A percentile compares a stretch with the other conserved stretches of the same genome.
Conservation (phyloP, 331 rosid genomes). For the Prunus yedoensis region DNA sequence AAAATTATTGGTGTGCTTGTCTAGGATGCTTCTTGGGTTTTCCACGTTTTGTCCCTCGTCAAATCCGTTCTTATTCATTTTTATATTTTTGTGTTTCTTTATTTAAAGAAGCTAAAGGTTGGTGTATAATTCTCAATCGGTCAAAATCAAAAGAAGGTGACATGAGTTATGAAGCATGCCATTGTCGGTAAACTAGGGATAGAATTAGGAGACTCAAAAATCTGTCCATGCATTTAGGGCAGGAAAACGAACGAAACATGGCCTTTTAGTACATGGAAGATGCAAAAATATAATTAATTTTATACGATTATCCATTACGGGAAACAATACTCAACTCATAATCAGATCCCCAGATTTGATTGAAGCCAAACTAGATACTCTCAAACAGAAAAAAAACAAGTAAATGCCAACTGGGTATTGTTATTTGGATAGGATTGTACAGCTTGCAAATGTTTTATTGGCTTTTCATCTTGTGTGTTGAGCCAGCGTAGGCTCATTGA, state of each 20-base stretch:
- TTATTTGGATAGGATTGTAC: neutral
- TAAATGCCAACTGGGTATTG: neutral
- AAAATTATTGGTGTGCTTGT: neutral
- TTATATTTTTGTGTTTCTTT: too few relatives aligned
- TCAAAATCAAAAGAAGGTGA: neutral
- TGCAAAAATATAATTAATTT: too few relatives aligned
- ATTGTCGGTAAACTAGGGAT: constrained; percentile 2
- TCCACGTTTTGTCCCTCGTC: constrained; percentile 1
- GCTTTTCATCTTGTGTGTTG: neutral
- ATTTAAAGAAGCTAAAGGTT: neutral
- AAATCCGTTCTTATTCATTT: too few relatives aligned
- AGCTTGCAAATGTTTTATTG: neutral
- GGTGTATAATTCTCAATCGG: neutral
- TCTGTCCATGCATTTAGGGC: constrained; percentile 10
- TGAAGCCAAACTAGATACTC: neutral
- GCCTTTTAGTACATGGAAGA: neutral
- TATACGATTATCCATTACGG: neutral
- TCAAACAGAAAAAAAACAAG: neutral
- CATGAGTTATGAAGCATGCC: neutral
- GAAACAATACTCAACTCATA: neutral
- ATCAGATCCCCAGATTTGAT: neutral
- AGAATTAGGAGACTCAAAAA: neutral
- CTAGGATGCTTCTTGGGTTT: constrained; percentile 17
- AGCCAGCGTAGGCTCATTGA: neutral
- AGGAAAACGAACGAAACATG: neutral